Conservation (phyloP, 257 asterid genomes). For the Solanum chiquidenum region DNA sequence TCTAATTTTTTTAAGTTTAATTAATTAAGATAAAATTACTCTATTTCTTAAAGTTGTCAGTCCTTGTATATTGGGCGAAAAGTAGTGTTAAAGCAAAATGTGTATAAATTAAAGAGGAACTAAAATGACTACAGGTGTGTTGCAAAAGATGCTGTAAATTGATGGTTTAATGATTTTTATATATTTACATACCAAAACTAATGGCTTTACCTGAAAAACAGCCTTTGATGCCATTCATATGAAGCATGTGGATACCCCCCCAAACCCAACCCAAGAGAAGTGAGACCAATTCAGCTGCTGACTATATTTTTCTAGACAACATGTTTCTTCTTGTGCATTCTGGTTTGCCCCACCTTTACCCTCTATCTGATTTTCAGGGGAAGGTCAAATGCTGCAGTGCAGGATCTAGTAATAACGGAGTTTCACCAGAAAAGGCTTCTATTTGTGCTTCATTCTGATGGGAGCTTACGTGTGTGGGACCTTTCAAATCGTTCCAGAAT, state of each 20-base stretch:
- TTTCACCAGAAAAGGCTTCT: slow-evolving; percentile 47
- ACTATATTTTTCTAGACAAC: neutral
- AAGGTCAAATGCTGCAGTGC: slow-evolving; percentile 52
- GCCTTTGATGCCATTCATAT: neutral
- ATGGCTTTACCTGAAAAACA: neutral
- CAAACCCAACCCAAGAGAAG: neutral
- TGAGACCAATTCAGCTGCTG: neutral
- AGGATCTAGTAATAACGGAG: slow-evolving; percentile 59
- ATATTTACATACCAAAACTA: neutral
- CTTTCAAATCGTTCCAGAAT: slow-evolving; percentile 41
- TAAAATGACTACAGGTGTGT: neutral
- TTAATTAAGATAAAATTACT: neutral
- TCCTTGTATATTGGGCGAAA: neutral
- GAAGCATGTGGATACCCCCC: neutral
- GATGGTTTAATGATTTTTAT: neutral
- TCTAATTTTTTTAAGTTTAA: neutral
- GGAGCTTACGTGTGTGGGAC: slow-evolving; percentile 80
- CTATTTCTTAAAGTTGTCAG: neutral
- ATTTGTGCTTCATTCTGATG: slow-evolving; percentile 88
- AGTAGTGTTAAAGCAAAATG: neutral
- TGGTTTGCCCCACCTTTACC: neutral
- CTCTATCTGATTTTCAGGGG: slow-evolving; percentile 35
- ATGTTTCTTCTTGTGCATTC: neutral
- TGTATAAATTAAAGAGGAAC: neutral
- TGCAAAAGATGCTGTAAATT: neutral